A percentile compares a stretch with the other conserved stretches of the same genome.
phyloP scores from a whole-genome alignment of 2,329 filamentous ascomycete genomes.

The Fonsecaea pugnacius region DNA sequence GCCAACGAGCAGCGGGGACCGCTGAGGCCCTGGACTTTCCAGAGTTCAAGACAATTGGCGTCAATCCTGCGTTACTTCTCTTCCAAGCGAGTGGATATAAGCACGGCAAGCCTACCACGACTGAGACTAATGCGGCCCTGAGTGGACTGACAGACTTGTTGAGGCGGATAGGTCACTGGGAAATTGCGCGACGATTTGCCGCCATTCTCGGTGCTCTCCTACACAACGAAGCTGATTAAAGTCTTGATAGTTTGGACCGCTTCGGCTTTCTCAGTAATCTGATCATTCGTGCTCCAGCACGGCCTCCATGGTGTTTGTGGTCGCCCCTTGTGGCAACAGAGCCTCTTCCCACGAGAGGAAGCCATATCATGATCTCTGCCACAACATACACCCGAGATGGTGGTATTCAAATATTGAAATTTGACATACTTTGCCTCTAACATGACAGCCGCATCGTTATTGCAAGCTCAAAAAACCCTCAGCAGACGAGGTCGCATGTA shows the following conservation, averaged over 20 bases:
- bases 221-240: conserved; percentile 27
- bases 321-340: neutral
- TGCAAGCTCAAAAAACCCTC: neutral
- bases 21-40: conserved; percentile 36
- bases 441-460: neutral
- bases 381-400: neutral
- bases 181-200: conserved; percentile 39
- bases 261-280: neutral
- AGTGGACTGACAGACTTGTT: conserved; percentile 39
- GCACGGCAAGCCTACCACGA: conserved; percentile 30
- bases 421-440: neutral
- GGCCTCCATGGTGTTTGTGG: neutral
- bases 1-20: conserved; percentile 13
- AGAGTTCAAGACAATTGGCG: conserved; percentile 38
- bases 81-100: conserved; percentile 35
- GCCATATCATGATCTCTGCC: neutral
- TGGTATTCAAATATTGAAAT: neutral
- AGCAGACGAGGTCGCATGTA: neutral
- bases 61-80: conserved; percentile 30
- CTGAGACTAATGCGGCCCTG: conserved; percentile 37
- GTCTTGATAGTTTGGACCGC: neutral
- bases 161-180: conserved; percentile 39
- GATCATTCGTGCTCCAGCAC: neutral
- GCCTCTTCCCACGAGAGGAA: neutral
- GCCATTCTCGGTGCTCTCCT: conserved; percentile 35